Evolutionary conservation across 2,329 filamentous ascomycete species (phyloP).

Genomic region (Neocatenulostroma microsporum): DNA sequence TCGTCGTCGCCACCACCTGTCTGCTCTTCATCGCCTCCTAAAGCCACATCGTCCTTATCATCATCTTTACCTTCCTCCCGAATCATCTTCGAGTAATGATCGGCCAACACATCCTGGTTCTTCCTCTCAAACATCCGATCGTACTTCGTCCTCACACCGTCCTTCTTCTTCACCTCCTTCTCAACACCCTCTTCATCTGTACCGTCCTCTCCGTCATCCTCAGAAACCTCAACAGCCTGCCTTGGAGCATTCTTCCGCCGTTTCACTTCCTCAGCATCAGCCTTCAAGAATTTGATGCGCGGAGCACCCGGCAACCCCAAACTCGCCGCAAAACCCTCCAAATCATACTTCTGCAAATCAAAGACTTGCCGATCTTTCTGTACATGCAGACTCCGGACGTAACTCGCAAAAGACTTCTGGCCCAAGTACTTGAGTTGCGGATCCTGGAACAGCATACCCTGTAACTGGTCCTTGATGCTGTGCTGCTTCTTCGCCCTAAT

Average conservation of each 20-base stretch:
- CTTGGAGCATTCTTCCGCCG: slow-evolving; percentile 78
- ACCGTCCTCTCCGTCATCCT: slow-evolving; percentile 52
- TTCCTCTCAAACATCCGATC: slow-evolving; percentile 96
- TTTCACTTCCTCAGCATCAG: slow-evolving; percentile 80
- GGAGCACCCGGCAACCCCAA: slow-evolving; percentile 85
- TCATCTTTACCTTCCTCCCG: slow-evolving; percentile 34
- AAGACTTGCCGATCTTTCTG: slow-evolving; percentile 92
- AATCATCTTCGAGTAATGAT: slow-evolving; percentile 85
- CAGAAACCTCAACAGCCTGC: slow-evolving; percentile 48
- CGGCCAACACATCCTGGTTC: slow-evolving; percentile 92
- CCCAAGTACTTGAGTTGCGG: slow-evolving; percentile 89
- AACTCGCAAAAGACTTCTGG: slow-evolving; percentile 92
- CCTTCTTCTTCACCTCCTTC: slow-evolving; percentile 49
- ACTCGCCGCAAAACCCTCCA: slow-evolving; percentile 79
- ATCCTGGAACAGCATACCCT: slow-evolving; percentile 94
- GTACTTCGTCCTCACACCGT: slow-evolving; percentile 81
- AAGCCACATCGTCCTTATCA: slow-evolving; percentile 31
- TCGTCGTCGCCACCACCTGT: slow-evolving; percentile 53
- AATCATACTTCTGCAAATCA: slow-evolving; percentile 68
- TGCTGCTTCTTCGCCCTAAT: slow-evolving; percentile 84
- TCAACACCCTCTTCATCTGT: slow-evolving; percentile 42
- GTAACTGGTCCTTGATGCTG: slow-evolving; percentile 73
- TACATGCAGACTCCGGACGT: slow-evolving; percentile 73
- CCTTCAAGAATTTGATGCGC: slow-evolving; percentile 87
- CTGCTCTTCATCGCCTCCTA: slow-evolving; percentile 26